Conservation (phyloP, 208 protist genomes). For the Spironucleus salmonicida region DNA sequence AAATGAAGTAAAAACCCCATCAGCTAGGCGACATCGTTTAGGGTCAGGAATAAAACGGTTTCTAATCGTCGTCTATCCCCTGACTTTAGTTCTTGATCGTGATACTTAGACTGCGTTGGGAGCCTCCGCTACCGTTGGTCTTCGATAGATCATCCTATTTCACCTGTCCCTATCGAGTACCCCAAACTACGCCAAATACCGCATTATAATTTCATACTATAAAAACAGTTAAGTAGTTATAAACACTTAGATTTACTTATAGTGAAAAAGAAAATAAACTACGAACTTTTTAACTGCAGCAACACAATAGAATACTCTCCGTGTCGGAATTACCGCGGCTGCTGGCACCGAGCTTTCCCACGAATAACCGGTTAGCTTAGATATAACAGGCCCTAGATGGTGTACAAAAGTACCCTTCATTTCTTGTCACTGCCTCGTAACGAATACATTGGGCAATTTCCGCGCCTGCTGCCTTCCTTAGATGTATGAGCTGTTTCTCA, state of each 20-base stretch:
- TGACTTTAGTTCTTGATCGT: conserved; percentile 63
- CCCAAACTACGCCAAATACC: conserved; percentile 46
- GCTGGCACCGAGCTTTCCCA: conserved; percentile 39
- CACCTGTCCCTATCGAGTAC: conserved; percentile 57
- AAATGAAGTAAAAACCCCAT: conserved; percentile 40
- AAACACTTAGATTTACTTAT: background rate
- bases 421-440: conserved; percentile 57
- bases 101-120: conserved; percentile 56
- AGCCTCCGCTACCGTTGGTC: conserved; percentile 60
- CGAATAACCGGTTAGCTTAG: too few species aligned
- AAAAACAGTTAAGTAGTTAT: too few species aligned
- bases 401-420: conserved; percentile 38
- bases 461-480: conserved; percentile 56
- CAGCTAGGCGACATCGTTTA: conserved; percentile 59
- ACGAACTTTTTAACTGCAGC: conserved; percentile 56
- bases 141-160: conserved; percentile 59
- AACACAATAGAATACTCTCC: conserved; percentile 54
- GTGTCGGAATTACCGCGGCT: conserved; percentile 54
- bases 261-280: conserved; percentile 43
- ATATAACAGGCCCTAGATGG: too few species aligned
- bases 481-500: conserved; percentile 53
- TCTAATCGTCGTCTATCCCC: conserved; percentile 62
- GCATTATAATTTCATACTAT: too few species aligned
- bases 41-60: conserved; percentile 60
- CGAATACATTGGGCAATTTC: conserved; percentile 56